Base-by-base conservation (phyloP, 495 filamentous ascomycete species). In the Neurospora cerealis region DNA sequence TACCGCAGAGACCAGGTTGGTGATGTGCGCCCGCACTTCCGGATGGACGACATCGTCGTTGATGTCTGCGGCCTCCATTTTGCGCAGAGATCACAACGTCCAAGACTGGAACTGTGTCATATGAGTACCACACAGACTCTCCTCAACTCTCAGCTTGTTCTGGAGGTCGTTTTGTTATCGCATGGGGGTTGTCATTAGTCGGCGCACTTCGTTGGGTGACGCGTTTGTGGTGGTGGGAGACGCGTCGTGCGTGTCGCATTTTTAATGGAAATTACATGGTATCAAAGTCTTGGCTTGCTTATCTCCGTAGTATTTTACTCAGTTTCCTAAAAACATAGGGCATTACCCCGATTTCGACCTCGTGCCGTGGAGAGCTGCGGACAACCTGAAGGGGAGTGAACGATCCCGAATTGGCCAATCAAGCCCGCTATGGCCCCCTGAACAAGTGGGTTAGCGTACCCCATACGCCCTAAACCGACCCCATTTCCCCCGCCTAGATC, bases 1-100 rank as follows among this genome's bases (percentile, higher is more conserved):
- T 88, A 97, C 94, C 73, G 95, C 95, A 74, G 93, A 93, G 73
- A 97, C 93, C 71, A 98, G 89, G 83, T 92, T 95, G 83, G 92
- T 94, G 77, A 98, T 90, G 84, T 97, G 91, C 37, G 93, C 93
- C 76, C 93, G 91, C 77, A 97, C 93, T 81, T 97, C 92, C 73
- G 93, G 93, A 79, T 97, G 94, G 40, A 96, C 88, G 66, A 89
- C 84, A 79, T 88, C 87, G 76, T 77, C 86, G 78, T 62, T 71
- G 74, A 78, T 83, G 69, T 89, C 85, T 74, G 79, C 78, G 73
- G 85, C 80, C 78, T 88, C 86, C 86, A 88, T 89, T 46, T 79
- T 81, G 76, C 73, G 38, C 72, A 75, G 34, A 71, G 72, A 80
- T 74, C 70, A 74, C 72, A 70, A 15, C 21, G 37, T 69, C 54